Evolutionary conservation across 495 filamentous ascomycete genomes (phyloP).

Genomic region (Staphylotrichum tortipilum): DNA sequence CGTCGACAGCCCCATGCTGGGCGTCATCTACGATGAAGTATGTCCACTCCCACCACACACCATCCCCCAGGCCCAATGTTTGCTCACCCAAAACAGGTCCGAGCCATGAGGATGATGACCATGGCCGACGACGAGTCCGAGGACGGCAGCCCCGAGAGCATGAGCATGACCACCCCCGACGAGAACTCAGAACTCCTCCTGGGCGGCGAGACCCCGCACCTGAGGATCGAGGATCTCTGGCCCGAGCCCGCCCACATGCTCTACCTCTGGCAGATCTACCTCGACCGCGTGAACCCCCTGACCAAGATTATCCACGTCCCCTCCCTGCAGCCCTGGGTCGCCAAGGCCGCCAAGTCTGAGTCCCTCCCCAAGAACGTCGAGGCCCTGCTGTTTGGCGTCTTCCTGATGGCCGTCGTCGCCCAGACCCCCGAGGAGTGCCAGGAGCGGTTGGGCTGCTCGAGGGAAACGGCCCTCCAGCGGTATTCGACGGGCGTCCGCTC

Average conservation of each 20-base stretch:
- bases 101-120: constrained; percentile 37
- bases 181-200: constrained; percentile 34
- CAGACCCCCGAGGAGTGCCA: constrained; percentile 43
- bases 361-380: constrained; percentile 41
- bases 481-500: constrained; percentile 40
- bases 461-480: constrained; percentile 30
- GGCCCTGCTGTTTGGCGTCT: constrained; percentile 48
- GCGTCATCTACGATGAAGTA: constrained; percentile 37
- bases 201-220: constrained; percentile 18
- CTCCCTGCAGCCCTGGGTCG: constrained; percentile 46
- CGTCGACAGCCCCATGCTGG: constrained; percentile 36
- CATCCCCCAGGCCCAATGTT: background rate
- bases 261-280: constrained; percentile 59
- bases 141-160: constrained; percentile 8
- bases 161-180: constrained; percentile 33
- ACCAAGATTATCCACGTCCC: constrained; percentile 64
- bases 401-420: constrained; percentile 39
- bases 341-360: constrained; percentile 33
- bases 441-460: constrained; percentile 36
- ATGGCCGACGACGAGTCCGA: constrained; percentile 34
- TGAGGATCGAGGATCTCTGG: constrained; percentile 42
- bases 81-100: constrained; percentile 17
- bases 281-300: constrained; percentile 60
- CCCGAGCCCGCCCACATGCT: constrained; percentile 58
- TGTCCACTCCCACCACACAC: no score